Base-by-base conservation (phyloP, 2,329 filamentous ascomycete species). In the Talaromyces pinophilus region DNA sequence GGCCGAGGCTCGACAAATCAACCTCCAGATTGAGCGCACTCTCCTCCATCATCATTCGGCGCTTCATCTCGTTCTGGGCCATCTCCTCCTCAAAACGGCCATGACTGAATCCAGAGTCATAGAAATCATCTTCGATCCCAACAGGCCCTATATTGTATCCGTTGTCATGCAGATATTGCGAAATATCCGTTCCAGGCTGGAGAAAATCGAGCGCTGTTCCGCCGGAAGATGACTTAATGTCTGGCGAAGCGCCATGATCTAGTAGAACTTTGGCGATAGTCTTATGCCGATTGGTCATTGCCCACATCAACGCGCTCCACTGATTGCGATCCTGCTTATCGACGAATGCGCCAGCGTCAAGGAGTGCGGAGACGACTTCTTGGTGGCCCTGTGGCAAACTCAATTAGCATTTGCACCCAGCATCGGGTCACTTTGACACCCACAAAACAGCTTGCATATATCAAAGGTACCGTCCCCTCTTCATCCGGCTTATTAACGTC, bases 291-390 rank as follows among this genome's bases (percentile, higher is more conserved):
- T 99, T 99, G 65, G 95, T 99, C 92, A 98, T 98, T 60, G 95
- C 94, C 95, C 95, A 99, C 93, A 99, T 99, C 68, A 99, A 84
- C 15, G 95, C 92, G 73, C 92, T 98, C 95, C 95, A 99, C 75
- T 96, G 90, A 76, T 98, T 98, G 69, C 90, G 91, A 76, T 99
- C 95, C 79, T 98, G 94, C 73, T 90, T 90, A 80, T 99, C 93
- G 62, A 98, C 93, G 72, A 92, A 87, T 46, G 90, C 94, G 28
- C 94, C 93, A 10, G 92, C 92, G 67, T 92, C 87, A 62, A 99
- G 87, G 62, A 99, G 85, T 44, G 90, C 88, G 67, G 90, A 86
- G 28, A 98, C 95, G 3, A 97, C 93, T 57, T 90, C 86, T 78
- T 96, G 92, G 77, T 99, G 95, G 46, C 95, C 92, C 90, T 92